A percentile compares a stretch with the other conserved stretches of the same genome.
These are phyloP conservation scores for Adansonia grandidieri DNA, from an alignment of 441 rosid genomes.

Conservation along the genomic window DNA sequence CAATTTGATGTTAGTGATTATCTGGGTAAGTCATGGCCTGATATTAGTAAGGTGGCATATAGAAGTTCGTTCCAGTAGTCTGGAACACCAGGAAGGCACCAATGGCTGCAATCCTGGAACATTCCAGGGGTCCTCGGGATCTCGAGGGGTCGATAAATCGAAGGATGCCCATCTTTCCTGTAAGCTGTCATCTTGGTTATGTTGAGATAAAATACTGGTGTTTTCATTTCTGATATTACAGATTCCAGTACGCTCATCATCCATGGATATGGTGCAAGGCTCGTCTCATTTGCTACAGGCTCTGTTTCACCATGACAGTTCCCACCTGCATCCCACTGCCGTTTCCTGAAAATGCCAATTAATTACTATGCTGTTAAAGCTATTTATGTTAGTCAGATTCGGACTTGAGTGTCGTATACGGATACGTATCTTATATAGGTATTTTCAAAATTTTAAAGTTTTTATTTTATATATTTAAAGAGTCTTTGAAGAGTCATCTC, in stretches of 20 bases:
- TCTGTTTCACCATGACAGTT: slow-evolving; percentile 44
- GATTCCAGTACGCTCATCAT: slow-evolving; percentile 61
- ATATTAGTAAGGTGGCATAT: slow-evolving; percentile 42
- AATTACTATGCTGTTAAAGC: neutral
- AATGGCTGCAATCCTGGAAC: slow-evolving; percentile 52
- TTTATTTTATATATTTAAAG: too few relatives aligned
- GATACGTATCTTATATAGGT: too few relatives aligned
- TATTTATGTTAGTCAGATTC: too few relatives aligned
- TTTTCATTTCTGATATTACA: slow-evolving; percentile 54
- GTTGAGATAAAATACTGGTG: slow-evolving; percentile 59
- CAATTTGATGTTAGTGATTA: neutral
- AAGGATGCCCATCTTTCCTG: slow-evolving; percentile 67
- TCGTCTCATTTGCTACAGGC: slow-evolving; percentile 42
- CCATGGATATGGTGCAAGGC: slow-evolving; percentile 49
- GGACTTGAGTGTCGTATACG: too few relatives aligned
- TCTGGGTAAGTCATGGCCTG: slow-evolving; percentile 22
- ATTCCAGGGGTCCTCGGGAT: slow-evolving; percentile 23
- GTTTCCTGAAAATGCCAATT: slow-evolving; percentile 38
- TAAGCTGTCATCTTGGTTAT: slow-evolving; percentile 60
- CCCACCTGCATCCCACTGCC: slow-evolving; percentile 53
- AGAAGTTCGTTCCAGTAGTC: slow-evolving; percentile 55
- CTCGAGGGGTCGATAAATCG: slow-evolving; percentile 33
- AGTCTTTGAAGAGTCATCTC: too few relatives aligned
- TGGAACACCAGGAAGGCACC: slow-evolving; percentile 59
- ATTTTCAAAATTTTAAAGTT: too few relatives aligned